These are phyloP conservation scores for Nadsonia starkeyi-henricii DNA, from an alignment of 1,139 yeast genomes.

Conservation along the genomic window DNA sequence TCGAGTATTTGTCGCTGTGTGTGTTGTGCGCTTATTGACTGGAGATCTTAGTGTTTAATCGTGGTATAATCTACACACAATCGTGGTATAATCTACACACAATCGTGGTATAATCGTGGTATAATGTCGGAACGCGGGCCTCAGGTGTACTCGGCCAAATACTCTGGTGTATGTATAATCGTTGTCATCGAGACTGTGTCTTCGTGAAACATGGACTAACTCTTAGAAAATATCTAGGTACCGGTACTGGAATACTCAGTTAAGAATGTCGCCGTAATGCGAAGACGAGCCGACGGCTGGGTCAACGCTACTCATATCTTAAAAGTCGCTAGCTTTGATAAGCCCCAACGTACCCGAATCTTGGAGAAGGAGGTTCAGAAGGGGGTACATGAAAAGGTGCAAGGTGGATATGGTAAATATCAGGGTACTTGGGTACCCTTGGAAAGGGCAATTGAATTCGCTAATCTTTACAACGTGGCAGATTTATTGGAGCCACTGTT, in stretches of 20 bases:
- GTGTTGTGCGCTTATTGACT: too few species aligned
- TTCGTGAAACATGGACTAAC: too few species aligned
- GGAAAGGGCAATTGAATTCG: constrained; percentile 42
- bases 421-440: constrained; percentile 91
- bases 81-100: too few species aligned
- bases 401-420: constrained; percentile 89
- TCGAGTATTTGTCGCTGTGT: too few species aligned
- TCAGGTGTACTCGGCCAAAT: constrained; percentile 14
- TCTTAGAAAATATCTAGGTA: too few species aligned
- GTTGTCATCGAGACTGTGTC: too few species aligned
- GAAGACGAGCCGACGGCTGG: constrained; percentile 67
- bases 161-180: constrained; percentile 12
- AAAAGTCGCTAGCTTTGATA: constrained; percentile 76
- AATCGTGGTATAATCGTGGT: too few species aligned
- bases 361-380: constrained; percentile 79
- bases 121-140: background rate
- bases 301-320: constrained; percentile 86
- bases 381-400: constrained; percentile 81
- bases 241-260: constrained; percentile 81
- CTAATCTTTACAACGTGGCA: constrained; percentile 49
- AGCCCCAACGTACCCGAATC: constrained; percentile 71
- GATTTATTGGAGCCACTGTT: constrained; percentile 52
- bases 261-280: constrained; percentile 67
- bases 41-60: too few species aligned
- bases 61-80: too few species aligned